Evolutionary conservation across 345 rosid species (phyloP).

Genomic region (Rhizophora apiculata): DNA sequence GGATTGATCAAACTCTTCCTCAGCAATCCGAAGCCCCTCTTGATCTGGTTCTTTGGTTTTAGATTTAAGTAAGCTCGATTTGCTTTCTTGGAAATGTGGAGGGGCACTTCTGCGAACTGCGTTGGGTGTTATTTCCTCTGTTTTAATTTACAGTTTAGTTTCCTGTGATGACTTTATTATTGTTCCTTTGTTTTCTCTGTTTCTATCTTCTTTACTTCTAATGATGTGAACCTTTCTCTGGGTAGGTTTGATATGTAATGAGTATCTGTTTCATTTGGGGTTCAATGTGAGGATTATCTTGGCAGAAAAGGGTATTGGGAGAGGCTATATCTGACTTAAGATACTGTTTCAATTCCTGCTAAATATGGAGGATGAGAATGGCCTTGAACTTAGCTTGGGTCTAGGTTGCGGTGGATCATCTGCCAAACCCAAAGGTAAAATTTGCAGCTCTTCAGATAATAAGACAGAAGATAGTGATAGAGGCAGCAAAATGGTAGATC

Average conservation of each 20-base stretch:
- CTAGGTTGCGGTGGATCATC: conserved; percentile 83
- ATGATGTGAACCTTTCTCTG: background rate
- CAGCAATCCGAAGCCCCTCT: background rate
- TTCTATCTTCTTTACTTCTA: background rate
- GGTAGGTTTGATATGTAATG: conserved; percentile 5
- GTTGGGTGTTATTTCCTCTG: too few species aligned
- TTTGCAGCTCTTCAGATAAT: conserved; percentile 45
- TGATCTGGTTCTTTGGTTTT: background rate
- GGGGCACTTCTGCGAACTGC: too few species aligned
- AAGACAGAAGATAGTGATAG: conserved; percentile 61
- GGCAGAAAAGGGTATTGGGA: background rate
- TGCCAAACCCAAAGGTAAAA: conserved; percentile 64
- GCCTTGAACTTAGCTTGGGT: conserved; percentile 95
- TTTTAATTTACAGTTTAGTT: background rate
- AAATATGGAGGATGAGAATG: conserved; percentile 84
- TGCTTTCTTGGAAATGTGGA: background rate
- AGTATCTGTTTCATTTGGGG: background rate
- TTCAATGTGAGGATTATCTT: conserved; percentile 7
- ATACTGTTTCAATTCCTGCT: background rate
- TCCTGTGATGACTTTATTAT: background rate
- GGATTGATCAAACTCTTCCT: background rate
- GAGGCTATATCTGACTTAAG: background rate
- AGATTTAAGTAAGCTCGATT: conserved; percentile 8
- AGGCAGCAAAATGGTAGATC: conserved; percentile 64
- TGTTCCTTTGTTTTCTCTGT: conserved; percentile 2